Evolutionary conservation across 768 basidiomycete genomes (phyloP), one percentile per base, ranked within the genome.

Genomic region (Suillus subluteus): DNA sequence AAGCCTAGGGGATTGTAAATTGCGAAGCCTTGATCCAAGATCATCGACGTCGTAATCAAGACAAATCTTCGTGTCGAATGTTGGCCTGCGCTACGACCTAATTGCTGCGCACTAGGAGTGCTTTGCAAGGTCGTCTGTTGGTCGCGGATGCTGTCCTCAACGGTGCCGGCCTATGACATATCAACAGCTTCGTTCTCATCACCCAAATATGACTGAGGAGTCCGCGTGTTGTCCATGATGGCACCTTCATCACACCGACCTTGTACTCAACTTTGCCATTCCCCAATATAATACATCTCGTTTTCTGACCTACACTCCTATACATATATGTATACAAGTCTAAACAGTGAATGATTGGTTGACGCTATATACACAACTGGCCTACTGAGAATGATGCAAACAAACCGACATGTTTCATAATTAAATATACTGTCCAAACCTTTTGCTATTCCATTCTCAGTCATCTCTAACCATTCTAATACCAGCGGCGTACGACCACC

Each of bases 171-270:
- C 69, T 70, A 63, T 79, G 79, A 62, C 76, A 90, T 55, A 76
- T 81, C 71, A 67, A 72, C 67, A 75, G 82, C 64, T 18, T 26
- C 16, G 50, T 8, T 30, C 23, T 26, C 6, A 15, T 13, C 23
- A 15, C 23, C 23, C 13, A 13, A 23, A 23, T n/a, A 50, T 6
- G 50, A 8, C 50, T 9, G 7, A 30, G 16, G 52, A 26, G 21
- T 55, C 54, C 6, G 63, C 87, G 90, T n/a, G 87, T 89, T 0
- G 86, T 89, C 41, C 78, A 79, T 61, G 90, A 93, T 73, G 88
- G 87, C 21, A 74, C 76, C n/a, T 82, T 93, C 59, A 86, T 91
- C 71, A 89, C 87, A 4, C 82, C 84, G 44, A 85, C 90, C 11
- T 81, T 92, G 23, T 88, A 89, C 75, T 84, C 84, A 21, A 84